phyloP scores from a whole-genome alignment of 2,329 filamentous ascomycete species.

The Amauroascus verrucosus region DNA sequence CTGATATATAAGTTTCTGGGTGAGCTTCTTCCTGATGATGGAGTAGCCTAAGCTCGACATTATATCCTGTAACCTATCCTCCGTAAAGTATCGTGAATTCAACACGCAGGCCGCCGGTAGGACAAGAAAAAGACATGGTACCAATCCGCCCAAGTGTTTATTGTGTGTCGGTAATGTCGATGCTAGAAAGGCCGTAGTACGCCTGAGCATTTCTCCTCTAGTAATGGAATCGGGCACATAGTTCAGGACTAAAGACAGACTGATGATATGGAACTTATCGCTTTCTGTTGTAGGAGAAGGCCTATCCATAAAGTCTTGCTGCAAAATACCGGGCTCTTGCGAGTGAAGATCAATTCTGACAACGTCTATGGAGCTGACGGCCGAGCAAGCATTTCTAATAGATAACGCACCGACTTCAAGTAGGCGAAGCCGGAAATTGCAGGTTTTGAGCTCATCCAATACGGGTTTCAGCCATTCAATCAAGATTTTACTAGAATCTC shows the following conservation, averaged over 20 bases:
- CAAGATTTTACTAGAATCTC: constrained; percentile 52
- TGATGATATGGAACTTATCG: constrained; percentile 78
- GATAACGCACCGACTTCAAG: constrained; percentile 86
- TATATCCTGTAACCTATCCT: constrained; percentile 56
- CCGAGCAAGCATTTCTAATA: constrained; percentile 72
- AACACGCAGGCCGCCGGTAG: constrained; percentile 76
- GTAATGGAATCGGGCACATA: constrained; percentile 70
- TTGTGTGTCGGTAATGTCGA: constrained; percentile 15
- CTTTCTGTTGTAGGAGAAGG: constrained; percentile 53
- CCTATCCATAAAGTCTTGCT: constrained; percentile 90
- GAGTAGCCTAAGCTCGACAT: constrained; percentile 69
- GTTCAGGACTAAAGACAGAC: constrained; percentile 84
- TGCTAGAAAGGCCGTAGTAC: constrained; percentile 61
- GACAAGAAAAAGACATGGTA: constrained; percentile 67
- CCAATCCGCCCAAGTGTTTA: constrained; percentile 22
- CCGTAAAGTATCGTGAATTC: constrained; percentile 84
- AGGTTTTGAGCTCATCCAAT: constrained; percentile 18
- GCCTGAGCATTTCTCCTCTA: constrained; percentile 75
- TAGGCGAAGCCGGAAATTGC: constrained; percentile 45
- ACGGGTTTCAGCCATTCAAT: constrained; percentile 46
- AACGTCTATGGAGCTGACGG: constrained; percentile 58
- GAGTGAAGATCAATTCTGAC: constrained; percentile 84
- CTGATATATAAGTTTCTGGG: constrained; percentile 76
- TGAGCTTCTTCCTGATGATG: constrained; percentile 57
- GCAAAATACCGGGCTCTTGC: constrained; percentile 62